Evolutionary conservation across 225 moss, liverwort and hornwort species (phyloP).

Genomic region (Marchantia polymorpha): DNA sequence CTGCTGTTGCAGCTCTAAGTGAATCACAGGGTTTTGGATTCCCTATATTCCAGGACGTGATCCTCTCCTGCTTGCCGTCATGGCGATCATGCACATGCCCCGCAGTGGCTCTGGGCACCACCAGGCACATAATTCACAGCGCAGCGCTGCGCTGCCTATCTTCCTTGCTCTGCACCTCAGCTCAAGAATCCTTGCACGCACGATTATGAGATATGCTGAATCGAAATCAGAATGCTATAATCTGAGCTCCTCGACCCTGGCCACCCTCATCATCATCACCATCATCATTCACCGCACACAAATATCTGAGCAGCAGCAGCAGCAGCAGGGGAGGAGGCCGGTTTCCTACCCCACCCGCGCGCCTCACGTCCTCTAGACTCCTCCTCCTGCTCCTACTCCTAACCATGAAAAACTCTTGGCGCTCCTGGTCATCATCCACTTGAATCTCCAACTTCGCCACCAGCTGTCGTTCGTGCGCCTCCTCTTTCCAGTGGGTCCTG

Average conservation of each 20-base stretch:
- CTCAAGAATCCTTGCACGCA: no score
- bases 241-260: no score
- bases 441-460: background rate
- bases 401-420: no score
- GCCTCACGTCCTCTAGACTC: background rate
- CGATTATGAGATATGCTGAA: no score
- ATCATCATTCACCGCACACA: background rate
- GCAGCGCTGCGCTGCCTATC: no score
- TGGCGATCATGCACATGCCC: background rate
- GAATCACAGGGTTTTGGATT: background rate
- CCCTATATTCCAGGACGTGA: background rate
- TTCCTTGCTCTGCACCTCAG: no score
- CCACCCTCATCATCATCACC: background rate
- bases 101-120: background rate
- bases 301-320: background rate
- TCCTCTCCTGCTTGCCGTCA: background rate
- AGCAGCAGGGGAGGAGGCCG: no score
- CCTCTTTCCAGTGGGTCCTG: background rate
- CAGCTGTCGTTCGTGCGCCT: background rate
- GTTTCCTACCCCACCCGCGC: background rate
- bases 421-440: background rate
- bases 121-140: background rate
- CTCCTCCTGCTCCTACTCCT: background rate
- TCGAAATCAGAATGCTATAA: background rate
- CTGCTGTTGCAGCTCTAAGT: background rate